Evolutionary conservation across 192 early-diverging fungal species (phyloP), one percentile per base, ranked within the genome.

Genomic region (Diversispora eburnea): DNA sequence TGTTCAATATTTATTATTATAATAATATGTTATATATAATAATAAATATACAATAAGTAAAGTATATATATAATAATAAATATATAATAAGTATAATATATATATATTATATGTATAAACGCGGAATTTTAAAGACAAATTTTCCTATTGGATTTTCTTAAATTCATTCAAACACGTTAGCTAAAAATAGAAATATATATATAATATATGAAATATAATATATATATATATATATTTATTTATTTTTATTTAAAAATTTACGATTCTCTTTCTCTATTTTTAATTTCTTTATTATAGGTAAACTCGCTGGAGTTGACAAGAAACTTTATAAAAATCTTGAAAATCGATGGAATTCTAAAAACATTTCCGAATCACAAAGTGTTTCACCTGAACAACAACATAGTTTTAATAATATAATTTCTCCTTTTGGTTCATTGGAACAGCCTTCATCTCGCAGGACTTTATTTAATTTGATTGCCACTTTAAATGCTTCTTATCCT

Each of bases 401-500:
- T 49, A 83, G 81, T 56, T 78, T 91, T 43, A 89, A 87, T 8
- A 88, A 88, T 76, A 84, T 86, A 48, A 82, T 90, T 43, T 93
- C 92, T 25, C 93, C 94, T 63, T 94, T 93, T 85, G 95, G 95
- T n/a, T 91, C 94, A 13, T 80, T 98, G 71, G 86, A 89, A n/a
- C 85, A 95, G 77, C 76, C 91, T 2, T 88, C 94, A 3, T 92
- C 92, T 20, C 84, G 95, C 47, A 91, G 91, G 83, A 94, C 93
- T 6, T 84, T 98, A 48, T 98, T 98, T 77, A 97, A 96, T 72
- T 84, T 99, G 41, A 90, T 99, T 19, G 93, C 92, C 13, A 99
- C 97, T 5, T 83, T 99, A 48, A 99, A 99, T 78, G 91, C 94
- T 3, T 92, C 93, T 8, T 99, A 93, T 72, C 96, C 97, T 10